Evolutionary conservation across 1,139 yeast genomes (phyloP), one percentile per base, ranked within the genome.

Genomic region (Diutina siamensis): DNA sequence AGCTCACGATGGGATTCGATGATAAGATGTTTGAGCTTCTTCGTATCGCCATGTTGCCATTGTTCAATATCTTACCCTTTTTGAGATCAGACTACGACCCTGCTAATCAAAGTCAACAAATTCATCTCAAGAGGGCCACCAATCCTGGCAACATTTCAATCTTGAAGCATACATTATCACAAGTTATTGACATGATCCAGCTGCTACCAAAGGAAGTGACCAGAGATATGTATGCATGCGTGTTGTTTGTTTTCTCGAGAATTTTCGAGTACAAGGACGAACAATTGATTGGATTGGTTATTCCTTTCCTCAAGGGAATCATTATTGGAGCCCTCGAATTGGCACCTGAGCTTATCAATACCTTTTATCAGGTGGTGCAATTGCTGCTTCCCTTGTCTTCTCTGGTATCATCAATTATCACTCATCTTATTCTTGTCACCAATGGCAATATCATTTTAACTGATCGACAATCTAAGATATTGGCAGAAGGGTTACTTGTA

Each of bases 1-100:
- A 53, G 17, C 65, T 67, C 35, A 62, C 78, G 22, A 72, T 74
- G 19, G 72, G 71, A 32, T 77, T 78, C 44, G 82, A 84, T 48
- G 95, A 85, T 53, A 87, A 85, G 55, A 64, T 86, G 45, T 86
- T 88, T 58, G 97, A 89, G 57, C 67, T 89, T 34, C 65, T 87
- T 42, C 71, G 95, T 52, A 72, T 88, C n/a, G 76, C 76, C 18
- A 71, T 84, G 70, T 67, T 82, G 27, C 82, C 87, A 0, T 64
- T 86, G 15, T 73, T 80, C 40, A 69, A 70, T 35, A 63, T 72
- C 8, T 63, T 84, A 34, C 89, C 94, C 10, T 77, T 80, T 48
- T 64, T 83, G 48, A 70, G 75, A 48, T 72, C 68, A 25, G 72
- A 68, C 49, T 70, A 52, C 50, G 71, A 69, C 50, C 54, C 63